phyloP scores from a whole-genome alignment of 768 basidiomycete genomes.

The Gymnopilus junonius region DNA sequence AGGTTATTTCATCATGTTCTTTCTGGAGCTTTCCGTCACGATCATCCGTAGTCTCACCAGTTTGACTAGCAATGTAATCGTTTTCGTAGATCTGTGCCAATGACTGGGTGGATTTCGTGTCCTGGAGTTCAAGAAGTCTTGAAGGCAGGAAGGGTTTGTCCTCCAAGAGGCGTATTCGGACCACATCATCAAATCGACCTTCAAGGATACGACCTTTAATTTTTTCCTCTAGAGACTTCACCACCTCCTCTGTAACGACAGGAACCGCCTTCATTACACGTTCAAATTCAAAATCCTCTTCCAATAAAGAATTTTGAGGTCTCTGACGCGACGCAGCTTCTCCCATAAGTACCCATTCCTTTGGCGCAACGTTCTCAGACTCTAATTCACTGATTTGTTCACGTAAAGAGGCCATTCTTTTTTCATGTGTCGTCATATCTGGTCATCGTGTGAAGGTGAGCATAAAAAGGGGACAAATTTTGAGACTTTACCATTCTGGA shows the following conservation, averaged over 20 bases:
- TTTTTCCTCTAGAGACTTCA: slow-evolving; percentile 81
- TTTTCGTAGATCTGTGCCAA: slow-evolving; percentile 97
- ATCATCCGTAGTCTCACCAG: slow-evolving; percentile 64
- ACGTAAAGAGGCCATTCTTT: slow-evolving; percentile 70
- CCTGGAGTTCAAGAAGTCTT: slow-evolving; percentile 85
- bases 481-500: slow-evolving; percentile 31
- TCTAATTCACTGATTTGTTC: slow-evolving; percentile 86
- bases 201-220: slow-evolving; percentile 92
- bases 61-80: slow-evolving; percentile 77
- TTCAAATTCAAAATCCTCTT: slow-evolving; percentile 96
- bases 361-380: slow-evolving; percentile 82
- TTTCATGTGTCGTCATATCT: slow-evolving; percentile 82
- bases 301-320: slow-evolving; percentile 90
- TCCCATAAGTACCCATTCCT: slow-evolving; percentile 93
- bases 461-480: slow-evolving; percentile 9
- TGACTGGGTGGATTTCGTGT: slow-evolving; percentile 85
- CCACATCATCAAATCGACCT: slow-evolving; percentile 88
- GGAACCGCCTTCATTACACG: slow-evolving; percentile 86
- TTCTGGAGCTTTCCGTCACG: slow-evolving; percentile 87
- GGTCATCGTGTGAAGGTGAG: slow-evolving; percentile 7
- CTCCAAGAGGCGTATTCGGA: slow-evolving; percentile 77
- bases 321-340: slow-evolving; percentile 83
- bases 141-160: slow-evolving; percentile 93
- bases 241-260: slow-evolving; percentile 86
- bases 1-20: slow-evolving; percentile 88